Conservation (phyloP, 495 filamentous ascomycete genomes). For the Penicillium ochrochloron region DNA sequence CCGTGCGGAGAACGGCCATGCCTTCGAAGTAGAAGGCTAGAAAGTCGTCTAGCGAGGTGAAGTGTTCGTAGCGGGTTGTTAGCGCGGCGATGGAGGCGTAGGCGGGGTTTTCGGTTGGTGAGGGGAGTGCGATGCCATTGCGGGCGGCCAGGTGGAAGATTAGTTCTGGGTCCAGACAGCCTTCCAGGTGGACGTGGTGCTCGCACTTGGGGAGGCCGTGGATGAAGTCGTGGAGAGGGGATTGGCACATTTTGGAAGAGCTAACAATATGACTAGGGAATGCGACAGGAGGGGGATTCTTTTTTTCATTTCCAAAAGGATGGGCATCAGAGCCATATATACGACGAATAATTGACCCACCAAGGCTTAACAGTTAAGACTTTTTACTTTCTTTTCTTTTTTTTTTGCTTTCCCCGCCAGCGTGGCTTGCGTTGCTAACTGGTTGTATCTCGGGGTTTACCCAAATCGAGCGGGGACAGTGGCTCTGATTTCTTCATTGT, state of each 20-base stretch:
- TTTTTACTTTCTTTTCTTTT: not conserved
- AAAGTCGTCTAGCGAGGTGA: slow-evolving; percentile 77
- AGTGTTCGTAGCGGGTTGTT: slow-evolving; percentile 61
- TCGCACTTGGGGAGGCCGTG: slow-evolving; percentile 75
- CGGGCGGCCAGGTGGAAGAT: slow-evolving; percentile 69
- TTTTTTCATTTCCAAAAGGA: too few relatives aligned
- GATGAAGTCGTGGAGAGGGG: slow-evolving; percentile 61
- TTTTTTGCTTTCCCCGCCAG: not conserved
- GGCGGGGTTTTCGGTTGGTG: slow-evolving; percentile 52
- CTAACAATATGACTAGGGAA: not conserved
- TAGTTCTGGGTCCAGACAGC: slow-evolving; percentile 66
- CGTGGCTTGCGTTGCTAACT: too few relatives aligned
- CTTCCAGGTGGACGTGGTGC: slow-evolving; percentile 80
- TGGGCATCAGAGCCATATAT: slow-evolving; percentile 6
- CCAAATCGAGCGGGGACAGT: slow-evolving; percentile 22
- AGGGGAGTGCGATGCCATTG: slow-evolving; percentile 66
- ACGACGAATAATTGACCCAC: not conserved
- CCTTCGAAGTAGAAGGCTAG: slow-evolving; percentile 78
- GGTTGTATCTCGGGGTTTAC: slow-evolving; percentile 3
- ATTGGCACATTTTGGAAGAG: slow-evolving; percentile 40
- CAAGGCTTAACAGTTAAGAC: not conserved
- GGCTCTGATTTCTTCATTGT: slow-evolving; percentile 16
- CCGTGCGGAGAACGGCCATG: slow-evolving; percentile 65
- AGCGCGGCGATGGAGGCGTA: slow-evolving; percentile 65
- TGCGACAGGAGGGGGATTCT: not conserved